Evolutionary conservation across 2,329 filamentous ascomycete genomes (phyloP), one percentile per base, ranked within the genome.

Genomic region (Claviceps sp.): DNA sequence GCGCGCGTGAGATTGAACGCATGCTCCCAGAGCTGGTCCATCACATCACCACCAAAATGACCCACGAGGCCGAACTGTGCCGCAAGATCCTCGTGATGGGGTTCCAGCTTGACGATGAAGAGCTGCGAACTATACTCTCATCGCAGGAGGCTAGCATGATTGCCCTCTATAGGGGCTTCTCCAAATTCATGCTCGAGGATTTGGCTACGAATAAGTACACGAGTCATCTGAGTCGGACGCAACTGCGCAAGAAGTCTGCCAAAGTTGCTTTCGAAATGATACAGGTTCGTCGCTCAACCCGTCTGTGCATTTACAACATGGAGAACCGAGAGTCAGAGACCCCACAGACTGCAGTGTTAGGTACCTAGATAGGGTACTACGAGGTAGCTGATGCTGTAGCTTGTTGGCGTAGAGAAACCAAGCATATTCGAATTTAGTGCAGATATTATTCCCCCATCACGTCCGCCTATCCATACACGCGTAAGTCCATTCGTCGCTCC

Each of bases 121-220:
- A 57, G 62, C 55, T 55, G 60, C 57, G 49, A 58, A 51, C 54
- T 55, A 17, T 44, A 52, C 58, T 64, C 52, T 56, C 62, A 44
- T 55, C 58, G 23, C 61, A 59, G 57, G 58, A 66, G 57, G n/a
- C 62, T 55, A 51, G 60, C 55, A 55, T 58, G 23, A 65, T 86
- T 37, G 69, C 71, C 4, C 69, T 74, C 52, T 83, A 85, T 61
- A 72, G 74, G 51, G 71, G 77, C 45, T 84, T 82, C 61, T 82
- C 80, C 23, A 77, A 80, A 39, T 68, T 86, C 44, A 83, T 66
- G 63, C 58, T 66, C 26, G 60, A 67, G 51, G 64, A 67, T 50
- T 55, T 65, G 5, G 57, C 60, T 34, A 56, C 55, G 2, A 62
- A 61, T 43, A 57, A 56, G 0, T 58, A 56, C 9, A 61, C 61